Percentiles rank a stretch among this genome's conserved stretches.
These are phyloP conservation scores for Cystobasidium onofrii DNA, from an alignment of 768 basidiomycete genomes.

Conservation along the genomic window DNA sequence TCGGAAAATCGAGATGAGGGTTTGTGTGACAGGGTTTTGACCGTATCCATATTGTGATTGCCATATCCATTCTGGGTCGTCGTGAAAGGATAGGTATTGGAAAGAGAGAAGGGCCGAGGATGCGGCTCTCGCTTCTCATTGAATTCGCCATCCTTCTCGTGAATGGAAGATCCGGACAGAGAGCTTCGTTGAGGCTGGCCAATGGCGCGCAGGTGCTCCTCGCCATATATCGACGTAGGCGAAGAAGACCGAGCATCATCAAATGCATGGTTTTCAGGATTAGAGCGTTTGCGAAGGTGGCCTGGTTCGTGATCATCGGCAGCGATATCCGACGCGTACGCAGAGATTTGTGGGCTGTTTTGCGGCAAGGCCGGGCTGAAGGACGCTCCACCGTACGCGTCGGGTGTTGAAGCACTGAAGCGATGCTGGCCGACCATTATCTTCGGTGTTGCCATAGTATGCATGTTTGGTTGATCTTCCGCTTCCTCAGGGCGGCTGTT, in stretches of 20 bases:
- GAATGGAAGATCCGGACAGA: slow-evolving; percentile 2
- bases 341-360: neutral
- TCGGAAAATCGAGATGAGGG: slow-evolving; percentile 29
- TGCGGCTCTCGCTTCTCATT: slow-evolving; percentile 14
- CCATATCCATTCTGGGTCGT: neutral
- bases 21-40: neutral
- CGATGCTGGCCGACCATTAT: slow-evolving; percentile 23
- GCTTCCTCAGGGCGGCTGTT: slow-evolving; percentile 8
- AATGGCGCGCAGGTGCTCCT: neutral
- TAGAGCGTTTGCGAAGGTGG: slow-evolving; percentile 17
- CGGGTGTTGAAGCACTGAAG: slow-evolving; percentile 21
- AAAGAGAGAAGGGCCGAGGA: slow-evolving; percentile 10
- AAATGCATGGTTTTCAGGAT: neutral
- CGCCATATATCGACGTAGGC: neutral
- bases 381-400: slow-evolving; percentile 22
- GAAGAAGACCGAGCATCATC: neutral
- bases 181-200: neutral
- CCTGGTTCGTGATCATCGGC: neutral
- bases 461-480: neutral
- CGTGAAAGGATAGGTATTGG: slow-evolving; percentile 26
- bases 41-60: neutral
- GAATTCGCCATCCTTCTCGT: slow-evolving; percentile 14
- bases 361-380: slow-evolving; percentile 14
- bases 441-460: neutral
- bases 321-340: slow-evolving; percentile 20